These are phyloP conservation scores for Salix brachista DNA, from an alignment of 345 rosid species.

Conservation along the genomic window DNA sequence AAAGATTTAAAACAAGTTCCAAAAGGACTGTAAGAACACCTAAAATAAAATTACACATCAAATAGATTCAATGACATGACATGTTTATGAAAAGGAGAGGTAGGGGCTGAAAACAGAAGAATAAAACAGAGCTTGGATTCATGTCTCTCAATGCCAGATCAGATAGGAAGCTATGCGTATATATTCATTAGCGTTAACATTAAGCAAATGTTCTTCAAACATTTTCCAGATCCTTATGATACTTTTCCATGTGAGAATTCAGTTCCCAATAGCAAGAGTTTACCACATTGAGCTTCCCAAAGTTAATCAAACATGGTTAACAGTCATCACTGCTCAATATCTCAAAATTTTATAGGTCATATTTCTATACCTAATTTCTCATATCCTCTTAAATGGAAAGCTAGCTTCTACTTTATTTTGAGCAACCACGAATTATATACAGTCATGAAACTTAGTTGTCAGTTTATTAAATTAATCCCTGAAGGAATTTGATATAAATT, in stretches of 20 bases:
- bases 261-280: not conserved
- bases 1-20: slow-evolving; percentile 15
- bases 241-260: not conserved
- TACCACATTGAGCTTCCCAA: too few relatives aligned
- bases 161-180: not conserved
- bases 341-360: too few relatives aligned
- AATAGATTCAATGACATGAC: not conserved
- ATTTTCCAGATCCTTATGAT: not conserved
- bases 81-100: not conserved
- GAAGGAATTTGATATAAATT: too few relatives aligned
- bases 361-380: too few relatives aligned
- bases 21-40: not conserved
- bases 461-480: too few relatives aligned
- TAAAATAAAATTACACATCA: not conserved
- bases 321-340: too few relatives aligned
- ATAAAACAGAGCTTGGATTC: too few relatives aligned
- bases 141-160: not conserved
- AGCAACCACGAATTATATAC: too few relatives aligned
- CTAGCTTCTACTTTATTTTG: too few relatives aligned
- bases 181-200: not conserved
- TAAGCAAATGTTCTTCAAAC: not conserved
- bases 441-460: too few relatives aligned
- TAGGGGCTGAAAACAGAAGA: not conserved
- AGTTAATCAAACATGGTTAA: too few relatives aligned
- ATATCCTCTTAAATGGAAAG: too few relatives aligned